Evolutionary conservation across 2,329 filamentous ascomycete genomes (phyloP), one percentile per base, ranked within the genome.

Genomic region (Colletotrichum spinosum): DNA sequence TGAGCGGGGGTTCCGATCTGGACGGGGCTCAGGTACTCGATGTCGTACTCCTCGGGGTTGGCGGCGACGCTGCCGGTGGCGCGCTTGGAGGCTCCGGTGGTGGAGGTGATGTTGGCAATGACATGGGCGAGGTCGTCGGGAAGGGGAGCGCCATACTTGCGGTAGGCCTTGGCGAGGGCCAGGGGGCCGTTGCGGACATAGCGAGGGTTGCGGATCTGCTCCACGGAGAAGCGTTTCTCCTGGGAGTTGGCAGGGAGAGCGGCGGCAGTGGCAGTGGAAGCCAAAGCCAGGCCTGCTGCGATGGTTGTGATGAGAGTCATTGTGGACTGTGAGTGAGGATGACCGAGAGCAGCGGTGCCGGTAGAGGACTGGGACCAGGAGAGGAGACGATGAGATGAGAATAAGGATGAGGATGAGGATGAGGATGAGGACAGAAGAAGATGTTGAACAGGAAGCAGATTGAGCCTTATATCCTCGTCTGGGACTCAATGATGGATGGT

Each of bases 1-100:
- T 83, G 78, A 4, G 78, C 73, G 8, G 80, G 80, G 6, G 78
- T 79, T 12, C 80, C 80, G n/a, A 82, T 78, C 44, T 77, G 71
- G 11, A 82, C 77, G 6, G 78, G 77, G 3, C 75, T 74, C 55
- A 81, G 62, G 68, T 78, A 82, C 69, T 80, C 78, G 17, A 68
- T 39, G n/a, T 80, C 79, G 55, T 71, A 67, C 3, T 71, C 51
- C 34, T 71, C 56, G 1, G 78, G 77, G 0, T 60, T 70, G 44
- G 72, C 72, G 3, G 57, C 54, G 3, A 68, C 76, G 17, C 71
- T 77, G 55, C 77, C 78, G 3, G 60, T 76, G 52, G 68, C 68
- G 45, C 75, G 72, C 69, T 72, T 73, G 35, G 56, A 62, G 41
- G 68, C 60, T 13, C 55, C 46, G 52, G 56, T 49, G 33, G 55